Base-by-base conservation (phyloP, 257 asterid species). In the Nicotiana noctiflora region DNA sequence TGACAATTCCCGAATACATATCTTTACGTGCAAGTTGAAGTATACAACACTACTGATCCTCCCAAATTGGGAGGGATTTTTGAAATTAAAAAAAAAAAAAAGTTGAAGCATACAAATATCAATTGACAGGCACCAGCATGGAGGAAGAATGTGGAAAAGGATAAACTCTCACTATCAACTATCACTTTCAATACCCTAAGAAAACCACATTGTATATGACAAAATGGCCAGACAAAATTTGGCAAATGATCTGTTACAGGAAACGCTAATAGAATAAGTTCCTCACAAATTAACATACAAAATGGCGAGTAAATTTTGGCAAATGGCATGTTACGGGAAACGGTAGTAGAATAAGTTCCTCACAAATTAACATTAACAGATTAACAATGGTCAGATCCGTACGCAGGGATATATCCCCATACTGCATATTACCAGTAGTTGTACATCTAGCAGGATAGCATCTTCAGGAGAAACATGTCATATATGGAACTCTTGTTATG, bases 41-140 rank as follows among this genome's bases (percentile, higher is more conserved):
- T 40, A 49, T 23, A 72, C 61, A 23, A 46, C 34, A 31, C 34
- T 31, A 31, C 4, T 4, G 6, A 31, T 31, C 34, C 34, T 31
- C 34, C 34, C 0, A 4, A 31, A 31, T 31, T 31, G 6, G 34
- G 34, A 31, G 34, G 34, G 34, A 31, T 31, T 29, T 29, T 29
- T 29, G 32, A 29, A 27, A 25, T 25, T 25, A 29, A 2, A 29
- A 29, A 29, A 29, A 29, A 29, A 29, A 29, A 29, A 29, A 2
- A 29, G 2, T 14, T 23, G 78, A 72, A 21, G 61, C 60, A 49
- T 23, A 72, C 79, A 23, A 44, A 49, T 59, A 74, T 74, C 79
- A 74, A 74, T 4, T 23, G 44, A 49, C 61, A 74, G 79, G 79
- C 59, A 70, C 79, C 61, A 74, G 51, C 78, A 72, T 29, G 61